phyloP scores from a whole-genome alignment of 441 rosid genomes.

The Gossypium davidsonii region DNA sequence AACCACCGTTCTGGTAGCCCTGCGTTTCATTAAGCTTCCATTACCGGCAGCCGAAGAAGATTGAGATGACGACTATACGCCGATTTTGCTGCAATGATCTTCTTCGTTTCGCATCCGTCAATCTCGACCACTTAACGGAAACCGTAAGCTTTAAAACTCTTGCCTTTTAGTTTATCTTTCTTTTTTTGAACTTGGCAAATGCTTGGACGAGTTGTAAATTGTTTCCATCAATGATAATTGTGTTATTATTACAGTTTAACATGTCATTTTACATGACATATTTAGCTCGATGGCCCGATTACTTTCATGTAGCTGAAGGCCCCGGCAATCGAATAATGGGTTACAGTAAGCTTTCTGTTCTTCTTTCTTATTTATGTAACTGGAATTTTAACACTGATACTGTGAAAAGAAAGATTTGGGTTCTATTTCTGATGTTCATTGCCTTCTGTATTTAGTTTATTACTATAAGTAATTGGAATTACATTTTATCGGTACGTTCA shows the following conservation, averaged over 20 bases:
- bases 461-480: neutral
- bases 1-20: neutral
- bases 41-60: neutral
- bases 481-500: neutral
- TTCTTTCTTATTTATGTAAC: neutral
- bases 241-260: conserved; percentile 52
- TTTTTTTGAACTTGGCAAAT: neutral
- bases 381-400: conserved; percentile 5
- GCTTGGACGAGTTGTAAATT: conserved; percentile 8
- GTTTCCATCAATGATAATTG: neutral
- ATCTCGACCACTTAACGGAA: conserved; percentile 91
- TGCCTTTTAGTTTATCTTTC: neutral
- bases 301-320: conserved; percentile 86
- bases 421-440: neutral
- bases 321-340: conserved; percentile 81
- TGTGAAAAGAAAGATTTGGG: neutral
- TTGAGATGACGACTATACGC: conserved; percentile 66
- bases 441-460: neutral
- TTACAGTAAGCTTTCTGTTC: conserved; percentile 46
- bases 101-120: conserved; percentile 79
- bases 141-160: conserved; percentile 43
- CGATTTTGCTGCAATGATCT: conserved; percentile 94
- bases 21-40: neutral
- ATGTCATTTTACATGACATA: conserved; percentile 97
- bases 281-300: conserved; percentile 94